phyloP scores from a whole-genome alignment of 192 early-diverging fungal species.

The Jimgerdemannia lactiflua region DNA sequence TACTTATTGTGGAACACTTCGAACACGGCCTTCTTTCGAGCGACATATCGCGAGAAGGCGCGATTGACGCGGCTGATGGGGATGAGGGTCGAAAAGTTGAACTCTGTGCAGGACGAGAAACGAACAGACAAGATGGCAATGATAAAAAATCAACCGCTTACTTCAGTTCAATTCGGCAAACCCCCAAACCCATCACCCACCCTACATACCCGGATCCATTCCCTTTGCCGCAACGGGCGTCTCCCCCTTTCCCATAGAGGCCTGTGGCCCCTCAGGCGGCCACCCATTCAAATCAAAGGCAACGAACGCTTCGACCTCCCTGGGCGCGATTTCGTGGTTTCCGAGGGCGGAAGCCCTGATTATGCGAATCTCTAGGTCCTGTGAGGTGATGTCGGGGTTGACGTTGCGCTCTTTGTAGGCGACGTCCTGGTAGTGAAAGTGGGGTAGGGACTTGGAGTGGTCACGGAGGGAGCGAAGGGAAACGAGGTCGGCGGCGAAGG shows the following conservation, averaged over 20 bases:
- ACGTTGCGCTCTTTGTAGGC: slow-evolving; percentile 46
- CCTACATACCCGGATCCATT: slow-evolving; percentile 47
- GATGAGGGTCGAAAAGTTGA: slow-evolving; percentile 47
- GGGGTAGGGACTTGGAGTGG: slow-evolving; percentile 30
- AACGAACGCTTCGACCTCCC: slow-evolving; percentile 65
- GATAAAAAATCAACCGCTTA: neutral
- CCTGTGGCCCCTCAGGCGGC: slow-evolving; percentile 54
- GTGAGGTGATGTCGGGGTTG: slow-evolving; percentile 49
- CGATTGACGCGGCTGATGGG: slow-evolving; percentile 59
- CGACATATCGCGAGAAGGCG: slow-evolving; percentile 59
- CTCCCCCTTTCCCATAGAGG: slow-evolving; percentile 61
- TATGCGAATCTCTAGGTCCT: slow-evolving; percentile 66
- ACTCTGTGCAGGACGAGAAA: slow-evolving; percentile 36
- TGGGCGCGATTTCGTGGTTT: slow-evolving; percentile 44
- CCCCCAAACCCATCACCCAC: neutral
- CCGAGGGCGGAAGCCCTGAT: slow-evolving; percentile 53
- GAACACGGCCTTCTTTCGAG: slow-evolving; percentile 66
- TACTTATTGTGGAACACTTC: slow-evolving; percentile 64
- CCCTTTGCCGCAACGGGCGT: slow-evolving; percentile 44
- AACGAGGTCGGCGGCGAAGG: slow-evolving; percentile 47
- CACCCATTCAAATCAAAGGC: slow-evolving; percentile 71
- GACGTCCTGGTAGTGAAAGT: slow-evolving; percentile 57
- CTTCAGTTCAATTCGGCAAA: neutral
- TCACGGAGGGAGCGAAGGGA: slow-evolving; percentile 41
- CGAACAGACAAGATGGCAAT: neutral